Evolutionary conservation across 2,329 filamentous ascomycete species (phyloP), one percentile per base, ranked within the genome.

Genomic region (Alternaria dauci): DNA sequence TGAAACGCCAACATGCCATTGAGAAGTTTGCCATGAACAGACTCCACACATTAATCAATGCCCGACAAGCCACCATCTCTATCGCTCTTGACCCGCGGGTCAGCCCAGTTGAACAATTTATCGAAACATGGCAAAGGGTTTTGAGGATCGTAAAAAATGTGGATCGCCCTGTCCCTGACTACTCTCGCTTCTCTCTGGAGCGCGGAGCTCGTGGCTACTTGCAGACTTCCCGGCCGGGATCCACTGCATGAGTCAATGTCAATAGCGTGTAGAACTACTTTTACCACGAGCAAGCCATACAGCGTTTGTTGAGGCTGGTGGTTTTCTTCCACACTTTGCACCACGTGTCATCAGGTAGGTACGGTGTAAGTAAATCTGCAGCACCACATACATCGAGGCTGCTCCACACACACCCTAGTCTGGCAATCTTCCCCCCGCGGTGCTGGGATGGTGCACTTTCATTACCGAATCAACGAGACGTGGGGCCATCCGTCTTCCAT

Each of bases 151-250:
- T 7, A 41, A 41, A 41, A 12, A 23, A 23, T 38, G 44, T 57
- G 41, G 26, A 61, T 52, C 57, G 20, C 20, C 50, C 38, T 23
- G 55, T 61, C 56, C 55, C 59, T 61, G 52, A 38, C 30, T 55
- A 63, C 48, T 57, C 59, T 42, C 28, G 47, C 42, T 52, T 46
- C 47, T 32, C 32, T 52, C 50, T 34, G 46, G 55, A 26, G n/a
- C 55, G 63, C 61, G 58, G 52, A 64, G 61, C 52, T 46, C 20
- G 52, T 58, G 52, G 63, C 53, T 61, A 62, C 30, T 42, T 47
- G 26, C 52, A 47, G 50, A 55, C 47, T 42, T 42, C 32, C 42
- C 52, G 55, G 63, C 61, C 61, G 53, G 55, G 54, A 44, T 51
- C 61, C 63, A 58, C 57, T 26, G n/a, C 43, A 28, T 38, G 58